Base-by-base conservation (phyloP, 2,329 filamentous ascomycete species). In the Gremmenia infestans region DNA sequence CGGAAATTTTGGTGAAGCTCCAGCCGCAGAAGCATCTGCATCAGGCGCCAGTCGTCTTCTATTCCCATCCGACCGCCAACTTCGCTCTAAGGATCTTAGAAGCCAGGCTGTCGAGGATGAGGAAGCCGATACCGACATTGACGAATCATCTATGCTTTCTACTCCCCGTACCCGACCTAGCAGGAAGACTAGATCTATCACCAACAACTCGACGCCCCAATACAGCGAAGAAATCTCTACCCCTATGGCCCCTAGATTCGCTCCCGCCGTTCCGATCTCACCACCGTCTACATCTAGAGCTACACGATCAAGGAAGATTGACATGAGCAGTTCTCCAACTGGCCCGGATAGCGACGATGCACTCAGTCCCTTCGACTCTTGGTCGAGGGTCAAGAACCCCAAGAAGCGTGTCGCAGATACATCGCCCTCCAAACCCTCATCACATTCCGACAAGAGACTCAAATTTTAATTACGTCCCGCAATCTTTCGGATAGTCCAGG, bases 21-120 rank as follows among this genome's bases (percentile, higher is more conserved):
- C 25, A 28, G 25, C 25, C 25, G 25, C 25, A 28, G 25, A 28
- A 28, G 25, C 25, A 6, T 28, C 25, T 28, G 25, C 42, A 17
- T 91, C 68, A 86, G 88, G 71, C 88, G 42, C 42, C n/a, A 23
- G 88, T 14, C 83, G 86, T 36, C 79, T 90, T 8, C 79, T 92
- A 7, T 92, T 90, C 72, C 82, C 67, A 35, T 52, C 61, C 40
- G 4, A 72, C 74, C 42, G 75, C 74, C 59, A 77, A 77, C 62
- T 74, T 68, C 63, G 72, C 67, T 63, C 72, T 79, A 83, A 50
- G 79, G 84, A 52, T 82, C 85, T 52, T 83, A 88, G 66, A 80
- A 80, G 5, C 70, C 82, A 37, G 78, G 86, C 64, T 76, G 82
- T 85, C 63, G 82, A 81, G 57, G 72, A 76, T 55, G 68, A 76